Evolutionary conservation across 2,329 filamentous ascomycete species (phyloP).

Genomic region (Xylariaceae sp.): DNA sequence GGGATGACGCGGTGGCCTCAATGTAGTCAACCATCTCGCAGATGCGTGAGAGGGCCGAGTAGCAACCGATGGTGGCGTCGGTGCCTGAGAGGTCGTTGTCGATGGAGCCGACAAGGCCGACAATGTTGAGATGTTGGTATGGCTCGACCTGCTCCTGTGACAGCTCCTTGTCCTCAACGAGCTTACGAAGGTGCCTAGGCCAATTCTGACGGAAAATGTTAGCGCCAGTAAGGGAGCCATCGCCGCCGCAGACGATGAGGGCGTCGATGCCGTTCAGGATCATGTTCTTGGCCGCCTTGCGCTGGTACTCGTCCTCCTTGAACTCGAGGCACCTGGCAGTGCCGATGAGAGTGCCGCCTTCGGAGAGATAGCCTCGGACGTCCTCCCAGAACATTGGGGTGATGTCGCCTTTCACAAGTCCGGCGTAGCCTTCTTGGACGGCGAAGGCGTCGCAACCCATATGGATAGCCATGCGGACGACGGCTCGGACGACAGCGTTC

Average conservation of each 20-base stretch:
- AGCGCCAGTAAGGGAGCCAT: slow-evolving; percentile 92
- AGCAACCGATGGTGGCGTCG: slow-evolving; percentile 95
- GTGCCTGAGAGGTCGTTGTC: slow-evolving; percentile 98
- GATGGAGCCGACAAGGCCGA: slow-evolving; percentile 93
- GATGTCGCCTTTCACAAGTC: slow-evolving; percentile 88
- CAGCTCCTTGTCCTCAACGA: slow-evolving; percentile 72
- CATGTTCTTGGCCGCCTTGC: slow-evolving; percentile 91
- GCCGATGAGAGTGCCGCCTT: slow-evolving; percentile 93
- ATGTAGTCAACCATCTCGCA: slow-evolving; percentile 97
- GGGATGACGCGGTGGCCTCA: slow-evolving; percentile 89
- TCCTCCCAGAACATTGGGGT: slow-evolving; percentile 87
- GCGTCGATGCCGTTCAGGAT: slow-evolving; percentile 90
- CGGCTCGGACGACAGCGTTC: slow-evolving; percentile 86
- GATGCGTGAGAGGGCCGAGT: slow-evolving; percentile 88
- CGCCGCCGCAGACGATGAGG: slow-evolving; percentile 93
- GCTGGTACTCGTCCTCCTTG: slow-evolving; percentile 79
- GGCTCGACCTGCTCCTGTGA: slow-evolving; percentile 68
- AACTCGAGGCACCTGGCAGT: slow-evolving; percentile 92
- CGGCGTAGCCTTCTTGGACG: slow-evolving; percentile 93
- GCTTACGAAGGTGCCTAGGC: slow-evolving; percentile 81
- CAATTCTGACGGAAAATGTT: slow-evolving; percentile 92
- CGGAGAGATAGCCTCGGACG: slow-evolving; percentile 89
- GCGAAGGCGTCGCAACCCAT: slow-evolving; percentile 77
- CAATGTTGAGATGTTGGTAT: slow-evolving; percentile 88
- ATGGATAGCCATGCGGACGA: slow-evolving; percentile 88